Evolutionary conservation across 108 stramenopile genomes (phyloP).

Genomic region (Epipyxis sp.): DNA sequence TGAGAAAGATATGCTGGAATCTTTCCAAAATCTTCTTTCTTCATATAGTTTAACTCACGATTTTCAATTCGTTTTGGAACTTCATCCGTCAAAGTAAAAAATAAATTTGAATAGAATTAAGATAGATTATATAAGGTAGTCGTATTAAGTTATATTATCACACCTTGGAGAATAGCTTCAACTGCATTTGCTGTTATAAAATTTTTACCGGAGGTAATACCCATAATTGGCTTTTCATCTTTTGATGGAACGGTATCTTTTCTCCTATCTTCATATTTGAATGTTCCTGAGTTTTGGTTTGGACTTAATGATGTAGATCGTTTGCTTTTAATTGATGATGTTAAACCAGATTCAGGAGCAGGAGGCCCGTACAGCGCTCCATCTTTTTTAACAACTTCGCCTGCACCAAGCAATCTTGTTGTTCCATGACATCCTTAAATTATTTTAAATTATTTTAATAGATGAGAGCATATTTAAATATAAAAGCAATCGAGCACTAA

Average conservation of each 20-base stretch:
- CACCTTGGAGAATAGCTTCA: slow-evolving; percentile 62
- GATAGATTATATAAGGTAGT: too few relatives aligned
- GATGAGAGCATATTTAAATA: background rate
- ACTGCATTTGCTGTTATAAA: slow-evolving; percentile 72
- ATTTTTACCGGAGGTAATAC: slow-evolving; percentile 60
- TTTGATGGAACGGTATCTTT: slow-evolving; percentile 6
- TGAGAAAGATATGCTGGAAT: slow-evolving; percentile 67
- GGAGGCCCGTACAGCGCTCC: slow-evolving; percentile 24
- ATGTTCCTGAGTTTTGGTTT: background rate
- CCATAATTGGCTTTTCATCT: slow-evolving; percentile 37
- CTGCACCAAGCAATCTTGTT: slow-evolving; percentile 22
- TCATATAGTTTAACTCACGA: slow-evolving; percentile 53
- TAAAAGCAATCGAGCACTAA: background rate
- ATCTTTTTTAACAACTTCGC: slow-evolving; percentile 8
- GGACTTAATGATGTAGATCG: background rate
- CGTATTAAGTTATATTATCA: background rate
- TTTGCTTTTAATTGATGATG: background rate
- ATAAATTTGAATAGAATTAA: background rate
- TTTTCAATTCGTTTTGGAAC: slow-evolving; percentile 48
- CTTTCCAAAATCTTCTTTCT: slow-evolving; percentile 73
- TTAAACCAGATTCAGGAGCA: slow-evolving; percentile 1
- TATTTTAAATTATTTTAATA: background rate
- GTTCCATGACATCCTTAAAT: slow-evolving; percentile 25
- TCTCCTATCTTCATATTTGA: slow-evolving; percentile 8
- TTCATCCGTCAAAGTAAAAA: background rate